Conservation (phyloP, 352 stramenopile species). For the Globisporangium heterothallicum region DNA sequence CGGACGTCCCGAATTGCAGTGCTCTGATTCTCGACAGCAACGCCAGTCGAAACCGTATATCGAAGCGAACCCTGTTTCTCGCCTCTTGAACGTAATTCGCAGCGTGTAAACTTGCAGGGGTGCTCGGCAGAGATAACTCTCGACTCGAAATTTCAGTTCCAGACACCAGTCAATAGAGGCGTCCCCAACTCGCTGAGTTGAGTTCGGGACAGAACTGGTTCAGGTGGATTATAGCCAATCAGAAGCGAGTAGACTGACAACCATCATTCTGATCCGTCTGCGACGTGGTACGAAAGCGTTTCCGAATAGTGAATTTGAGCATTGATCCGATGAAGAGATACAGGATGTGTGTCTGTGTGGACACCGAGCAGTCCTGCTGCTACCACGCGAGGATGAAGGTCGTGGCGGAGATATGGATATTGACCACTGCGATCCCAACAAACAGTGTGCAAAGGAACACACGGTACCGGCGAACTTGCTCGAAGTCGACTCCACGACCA, state of each 20-base stretch:
- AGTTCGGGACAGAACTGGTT: not conserved
- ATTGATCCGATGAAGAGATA: too few relatives aligned
- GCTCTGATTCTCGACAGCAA: not conserved
- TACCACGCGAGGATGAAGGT: not conserved
- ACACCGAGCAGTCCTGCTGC: too few relatives aligned
- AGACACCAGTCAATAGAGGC: too few relatives aligned
- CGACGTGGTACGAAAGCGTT: constrained; percentile 3
- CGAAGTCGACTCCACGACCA: constrained; percentile 5
- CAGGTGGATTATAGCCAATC: constrained; percentile 3
- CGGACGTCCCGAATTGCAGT: constrained; percentile 4
- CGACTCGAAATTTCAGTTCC: not conserved
- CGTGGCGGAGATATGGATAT: constrained; percentile 25
- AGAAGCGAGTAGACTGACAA: not conserved
- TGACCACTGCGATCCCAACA: constrained; percentile 23
- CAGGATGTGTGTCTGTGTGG: not conserved
- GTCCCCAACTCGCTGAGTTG: too few relatives aligned
- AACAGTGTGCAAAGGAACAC: constrained; percentile 28
- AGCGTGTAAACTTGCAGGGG: not conserved
- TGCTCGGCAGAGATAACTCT: not conserved
- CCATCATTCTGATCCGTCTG: constrained; percentile 4
- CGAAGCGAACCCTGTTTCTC: too few relatives aligned
- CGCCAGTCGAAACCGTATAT: not conserved
- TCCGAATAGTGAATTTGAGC: not conserved
- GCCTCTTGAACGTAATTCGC: not conserved
- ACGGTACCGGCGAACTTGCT: constrained; percentile 16